Base-by-base conservation (phyloP, 1,284 basidiomycete genomes). In the Ganoderma meredithae region DNA sequence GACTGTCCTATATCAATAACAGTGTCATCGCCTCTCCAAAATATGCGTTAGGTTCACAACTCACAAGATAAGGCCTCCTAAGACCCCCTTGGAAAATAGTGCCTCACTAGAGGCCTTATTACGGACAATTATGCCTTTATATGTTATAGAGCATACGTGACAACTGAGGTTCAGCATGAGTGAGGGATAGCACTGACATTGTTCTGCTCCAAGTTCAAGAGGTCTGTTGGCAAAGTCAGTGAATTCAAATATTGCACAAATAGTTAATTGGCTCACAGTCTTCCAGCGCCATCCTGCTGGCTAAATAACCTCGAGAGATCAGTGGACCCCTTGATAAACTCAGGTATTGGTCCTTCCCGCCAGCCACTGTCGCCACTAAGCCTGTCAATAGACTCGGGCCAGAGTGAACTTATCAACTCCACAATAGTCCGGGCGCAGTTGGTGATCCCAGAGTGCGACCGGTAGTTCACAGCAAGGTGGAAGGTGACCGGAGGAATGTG, bases 391-490 rank as follows among this genome's bases (percentile, higher is more conserved):
- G 90, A 81, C 71, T 89, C 77, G 0, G 89, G 88, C 88, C 91
- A 94, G 63, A 90, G 88, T 12, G 72, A 72, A 1, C 80, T 84
- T 47, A 94, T 87, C 4, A 92, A 77, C 17, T 88, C 82, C 7
- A 93, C 85, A 6, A 93, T 79, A 0, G 85, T 86, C 60, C 87
- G 84, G 0, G 91, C 91, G 66, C 89, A 89, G 56, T 87, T 83
- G n/a, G 91, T 86, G 41, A 81, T 81, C 1, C 92, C 92, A 0
- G 84, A 85, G 72, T 93, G 92, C 0, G 90, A 92, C 17, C 91
- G 85, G 74, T 90, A 92, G 72, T 94, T 94, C 43, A 84, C 79
- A 0, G 85, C 79, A 0, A 94, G 83, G 63, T 90, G 85, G 75
- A 92, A 93, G 2, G 81, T 80, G 58, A 74, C 78, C 0, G 89